Conservation (phyloP, 2,329 filamentous ascomycete genomes). For the Diaporthe sp. region DNA sequence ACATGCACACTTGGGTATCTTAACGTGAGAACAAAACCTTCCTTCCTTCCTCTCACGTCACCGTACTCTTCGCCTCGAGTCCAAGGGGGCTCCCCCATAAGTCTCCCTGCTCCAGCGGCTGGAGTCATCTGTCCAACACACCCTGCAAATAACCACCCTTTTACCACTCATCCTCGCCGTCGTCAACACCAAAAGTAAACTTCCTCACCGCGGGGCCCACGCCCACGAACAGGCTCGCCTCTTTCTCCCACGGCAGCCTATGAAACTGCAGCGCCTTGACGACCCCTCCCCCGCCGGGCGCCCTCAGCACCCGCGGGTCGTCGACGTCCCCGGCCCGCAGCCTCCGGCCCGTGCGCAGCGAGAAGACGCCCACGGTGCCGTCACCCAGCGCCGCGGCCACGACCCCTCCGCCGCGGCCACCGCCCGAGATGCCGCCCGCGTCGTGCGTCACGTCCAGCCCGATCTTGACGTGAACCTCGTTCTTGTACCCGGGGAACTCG, state of each 20-base stretch:
- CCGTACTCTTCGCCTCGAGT: too few species aligned
- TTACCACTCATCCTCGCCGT: conserved; percentile 51
- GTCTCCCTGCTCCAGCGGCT: not conserved
- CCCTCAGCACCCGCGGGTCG: conserved; percentile 29
- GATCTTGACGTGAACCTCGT: conserved; percentile 60
- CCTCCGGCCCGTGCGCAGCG: conserved; percentile 58
- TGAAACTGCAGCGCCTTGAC: conserved; percentile 61
- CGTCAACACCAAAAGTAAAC: conserved; percentile 57
- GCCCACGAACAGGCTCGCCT: conserved; percentile 63
- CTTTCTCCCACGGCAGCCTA: conserved; percentile 57
- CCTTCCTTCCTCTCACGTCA: not conserved
- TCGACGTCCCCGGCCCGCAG: conserved; percentile 50
- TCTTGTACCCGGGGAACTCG: conserved; percentile 64
- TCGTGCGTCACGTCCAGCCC: conserved; percentile 65
- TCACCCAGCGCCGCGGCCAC: conserved; percentile 69
- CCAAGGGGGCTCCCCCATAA: not conserved
- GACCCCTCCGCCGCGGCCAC: conserved; percentile 44
- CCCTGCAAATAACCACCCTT: not conserved
- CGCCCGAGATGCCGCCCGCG: conserved; percentile 56
- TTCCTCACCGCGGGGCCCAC: conserved; percentile 55
- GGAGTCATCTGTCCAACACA: too few species aligned
- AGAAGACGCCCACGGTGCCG: conserved; percentile 64
- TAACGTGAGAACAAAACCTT: not conserved
- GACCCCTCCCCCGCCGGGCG: conserved; percentile 46
- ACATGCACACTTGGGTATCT: conserved; percentile 28